Conservation (phyloP, 345 rosid genomes). For the Cardamine chenopodiifolia region DNA sequence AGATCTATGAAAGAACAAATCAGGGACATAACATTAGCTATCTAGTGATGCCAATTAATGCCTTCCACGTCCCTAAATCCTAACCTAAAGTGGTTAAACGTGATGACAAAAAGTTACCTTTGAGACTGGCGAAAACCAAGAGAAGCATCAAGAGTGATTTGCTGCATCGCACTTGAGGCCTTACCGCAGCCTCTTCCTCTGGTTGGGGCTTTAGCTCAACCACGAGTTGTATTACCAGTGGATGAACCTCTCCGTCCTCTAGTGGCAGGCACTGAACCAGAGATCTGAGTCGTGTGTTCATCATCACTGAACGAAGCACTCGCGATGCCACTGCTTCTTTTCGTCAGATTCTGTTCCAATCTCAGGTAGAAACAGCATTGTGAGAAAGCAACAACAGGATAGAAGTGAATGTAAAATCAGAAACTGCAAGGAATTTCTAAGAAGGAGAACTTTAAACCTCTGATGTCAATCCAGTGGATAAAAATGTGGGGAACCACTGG, state of each 20-base stretch:
- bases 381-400: conserved; percentile 22
- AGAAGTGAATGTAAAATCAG: conserved; percentile 26
- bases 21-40: conserved; percentile 28
- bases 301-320: conserved; percentile 88
- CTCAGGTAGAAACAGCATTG: conserved; percentile 27
- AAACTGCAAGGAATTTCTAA: conserved; percentile 22
- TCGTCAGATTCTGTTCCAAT: conserved; percentile 55
- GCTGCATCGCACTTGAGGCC: conserved; percentile 75
- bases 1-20: conserved; percentile 52
- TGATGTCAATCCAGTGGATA: conserved; percentile 56
- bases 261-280: conserved; percentile 52
- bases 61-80: conserved; percentile 17
- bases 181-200: conserved; percentile 89
- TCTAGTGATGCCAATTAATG: conserved; percentile 21
- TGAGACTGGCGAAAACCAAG: conserved; percentile 75
- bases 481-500: conserved; percentile 58
- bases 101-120: conserved; percentile 51
- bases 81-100: background rate
- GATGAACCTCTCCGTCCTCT: conserved; percentile 67
- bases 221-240: conserved; percentile 48
- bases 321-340: conserved; percentile 54
- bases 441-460: conserved; percentile 53
- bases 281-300: conserved; percentile 65
- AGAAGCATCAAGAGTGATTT: conserved; percentile 80
- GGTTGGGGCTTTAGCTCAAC: conserved; percentile 66